phyloP scores from a whole-genome alignment of 2,329 filamentous ascomycete species.

The Zalaria obscura region DNA sequence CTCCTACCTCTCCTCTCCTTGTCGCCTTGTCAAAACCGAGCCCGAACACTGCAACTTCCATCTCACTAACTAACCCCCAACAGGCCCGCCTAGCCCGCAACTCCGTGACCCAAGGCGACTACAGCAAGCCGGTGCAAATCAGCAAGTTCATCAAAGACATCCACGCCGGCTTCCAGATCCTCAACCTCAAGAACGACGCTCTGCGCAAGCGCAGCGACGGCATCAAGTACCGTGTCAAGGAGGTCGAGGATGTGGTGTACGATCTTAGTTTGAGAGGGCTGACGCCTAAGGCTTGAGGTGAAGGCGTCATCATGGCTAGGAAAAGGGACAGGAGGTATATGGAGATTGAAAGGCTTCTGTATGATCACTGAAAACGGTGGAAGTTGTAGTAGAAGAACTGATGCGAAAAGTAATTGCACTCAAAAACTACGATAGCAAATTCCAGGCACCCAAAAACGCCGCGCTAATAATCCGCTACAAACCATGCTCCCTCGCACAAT shows the following conservation, averaged over 20 bases:
- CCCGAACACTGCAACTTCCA: neutral
- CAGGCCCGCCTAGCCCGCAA: conserved; percentile 80
- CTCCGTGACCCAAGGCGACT: conserved; percentile 83
- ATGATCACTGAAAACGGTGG: too few relatives aligned
- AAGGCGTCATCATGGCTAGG: too few relatives aligned
- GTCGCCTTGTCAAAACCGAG: neutral
- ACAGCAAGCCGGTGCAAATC: conserved; percentile 72
- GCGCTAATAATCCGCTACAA: too few relatives aligned
- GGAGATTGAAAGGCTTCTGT: too few relatives aligned
- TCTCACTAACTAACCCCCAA: neutral
- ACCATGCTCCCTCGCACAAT: too few relatives aligned
- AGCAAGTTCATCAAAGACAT: conserved; percentile 88
- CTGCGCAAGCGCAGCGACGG: conserved; percentile 78
- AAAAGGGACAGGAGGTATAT: too few relatives aligned
- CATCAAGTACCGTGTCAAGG: conserved; percentile 96
- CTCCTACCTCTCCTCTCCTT: neutral
- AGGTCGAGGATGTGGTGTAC: conserved; percentile 96
- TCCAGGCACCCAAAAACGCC: too few relatives aligned
- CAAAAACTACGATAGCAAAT: too few relatives aligned
- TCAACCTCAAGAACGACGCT: conserved; percentile 94
- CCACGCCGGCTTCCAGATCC: conserved; percentile 88
- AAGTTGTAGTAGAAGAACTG: too few relatives aligned
- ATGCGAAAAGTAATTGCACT: too few relatives aligned
- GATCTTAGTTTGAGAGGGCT: conserved; percentile 80
- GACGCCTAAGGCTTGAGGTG: conserved; percentile 23